These are phyloP conservation scores for Zelonia costaricensis DNA, from an alignment of 208 protist genomes.

Conservation along the genomic window DNA sequence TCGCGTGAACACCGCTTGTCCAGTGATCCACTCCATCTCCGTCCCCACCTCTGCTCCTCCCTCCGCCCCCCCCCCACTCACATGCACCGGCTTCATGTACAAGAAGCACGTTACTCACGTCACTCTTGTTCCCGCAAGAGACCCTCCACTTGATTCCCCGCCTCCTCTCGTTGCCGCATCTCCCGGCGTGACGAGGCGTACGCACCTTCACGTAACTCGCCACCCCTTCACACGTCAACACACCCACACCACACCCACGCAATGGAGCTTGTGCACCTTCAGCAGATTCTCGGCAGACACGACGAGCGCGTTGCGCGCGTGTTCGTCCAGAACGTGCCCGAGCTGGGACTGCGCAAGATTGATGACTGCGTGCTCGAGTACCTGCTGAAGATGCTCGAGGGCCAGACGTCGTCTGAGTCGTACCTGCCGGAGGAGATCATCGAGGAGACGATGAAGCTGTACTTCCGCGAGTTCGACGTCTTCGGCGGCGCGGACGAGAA, in stretches of 20 bases:
- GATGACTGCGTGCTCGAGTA: conserved; percentile 85
- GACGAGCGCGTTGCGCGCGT: conserved; percentile 51
- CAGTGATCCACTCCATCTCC: too few species aligned
- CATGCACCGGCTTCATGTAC: too few species aligned
- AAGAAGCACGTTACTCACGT: too few species aligned
- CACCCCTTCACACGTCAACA: not conserved
- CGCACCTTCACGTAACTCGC: too few species aligned
- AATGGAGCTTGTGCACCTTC: conserved; percentile 68
- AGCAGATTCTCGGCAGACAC: conserved; percentile 56
- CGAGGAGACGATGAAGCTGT: conserved; percentile 67
- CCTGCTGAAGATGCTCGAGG: conserved; percentile 86
- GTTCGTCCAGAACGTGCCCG: conserved; percentile 71
- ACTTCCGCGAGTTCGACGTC: conserved; percentile 80
- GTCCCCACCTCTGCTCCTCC: too few species aligned
- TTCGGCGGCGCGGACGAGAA: conserved; percentile 43
- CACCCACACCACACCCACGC: not conserved
- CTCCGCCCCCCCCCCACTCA: too few species aligned
- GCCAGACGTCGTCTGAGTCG: conserved; percentile 74
- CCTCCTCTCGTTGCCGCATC: too few species aligned
- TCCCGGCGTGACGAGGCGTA: too few species aligned
- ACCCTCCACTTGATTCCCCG: too few species aligned
- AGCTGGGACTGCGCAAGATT: conserved; percentile 67
- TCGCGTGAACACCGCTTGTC: too few species aligned
- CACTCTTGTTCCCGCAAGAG: too few species aligned
- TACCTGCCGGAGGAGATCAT: conserved; percentile 82